Conservation (phyloP, 345 rosid genomes). For the Anastatica hierochuntica region DNA sequence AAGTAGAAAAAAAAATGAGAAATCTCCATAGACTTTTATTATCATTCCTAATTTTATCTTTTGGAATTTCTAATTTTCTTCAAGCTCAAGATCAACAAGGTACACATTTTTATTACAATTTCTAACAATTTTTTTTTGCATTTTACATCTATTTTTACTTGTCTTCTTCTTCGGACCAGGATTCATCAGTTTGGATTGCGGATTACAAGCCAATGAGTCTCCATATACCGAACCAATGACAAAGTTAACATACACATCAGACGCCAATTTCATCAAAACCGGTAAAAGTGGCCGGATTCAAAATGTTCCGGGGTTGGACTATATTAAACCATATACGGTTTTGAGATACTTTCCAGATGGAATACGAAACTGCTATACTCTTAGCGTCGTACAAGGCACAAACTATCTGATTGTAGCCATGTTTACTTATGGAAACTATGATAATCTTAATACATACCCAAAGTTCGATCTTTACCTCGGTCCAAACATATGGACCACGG, state of each 20-base stretch:
- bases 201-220: slow-evolving; percentile 13
- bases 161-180: slow-evolving; percentile 11
- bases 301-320: background rate
- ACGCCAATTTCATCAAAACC: slow-evolving; percentile 2
- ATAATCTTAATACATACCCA: slow-evolving; percentile 1
- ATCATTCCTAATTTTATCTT: background rate
- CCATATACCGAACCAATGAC: slow-evolving; percentile 22
- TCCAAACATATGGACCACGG: slow-evolving; percentile 24
- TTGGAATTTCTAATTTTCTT: background rate
- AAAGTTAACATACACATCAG: slow-evolving; percentile 19
- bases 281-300: slow-evolving; percentile 17
- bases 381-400: slow-evolving; percentile 3
- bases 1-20: slow-evolving; percentile 10
- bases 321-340: slow-evolving; percentile 17
- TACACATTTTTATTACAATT: background rate
- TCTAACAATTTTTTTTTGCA: background rate
- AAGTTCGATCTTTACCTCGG: slow-evolving; percentile 24
- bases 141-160: background rate
- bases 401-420: slow-evolving; percentile 21
- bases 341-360: slow-evolving; percentile 25
- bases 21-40: background rate
- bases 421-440: slow-evolving; percentile 26
- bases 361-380: slow-evolving; percentile 19
- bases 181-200: slow-evolving; percentile 25
- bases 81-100: slow-evolving; percentile 25